phyloP scores from a whole-genome alignment of 2,329 filamentous ascomycete genomes.

The Paramyrothecium roridum region DNA sequence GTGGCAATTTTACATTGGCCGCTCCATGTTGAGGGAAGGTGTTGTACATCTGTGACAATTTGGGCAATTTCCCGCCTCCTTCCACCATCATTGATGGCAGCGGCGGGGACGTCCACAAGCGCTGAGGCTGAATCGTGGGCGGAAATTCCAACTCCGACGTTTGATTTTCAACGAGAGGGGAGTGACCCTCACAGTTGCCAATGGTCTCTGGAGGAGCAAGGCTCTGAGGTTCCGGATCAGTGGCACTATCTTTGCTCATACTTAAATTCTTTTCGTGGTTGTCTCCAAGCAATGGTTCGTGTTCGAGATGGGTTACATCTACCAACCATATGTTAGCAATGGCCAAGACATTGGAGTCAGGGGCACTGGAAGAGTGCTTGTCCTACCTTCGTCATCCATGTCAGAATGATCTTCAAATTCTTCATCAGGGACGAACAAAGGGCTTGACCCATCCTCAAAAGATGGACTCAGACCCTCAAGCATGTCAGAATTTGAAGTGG shows the following conservation, averaged over 20 bases:
- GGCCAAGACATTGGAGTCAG: too few species aligned
- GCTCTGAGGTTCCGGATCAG: too few species aligned
- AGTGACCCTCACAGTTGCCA: neutral
- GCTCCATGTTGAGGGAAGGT: neutral
- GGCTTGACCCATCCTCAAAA: too few species aligned
- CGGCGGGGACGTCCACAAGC: neutral
- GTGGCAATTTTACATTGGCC: slow-evolving; percentile 10
- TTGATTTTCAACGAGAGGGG: neutral
- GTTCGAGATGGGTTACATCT: too few species aligned
- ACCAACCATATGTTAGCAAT: too few species aligned
- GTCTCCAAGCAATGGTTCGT: too few species aligned
- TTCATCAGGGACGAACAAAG: neutral
- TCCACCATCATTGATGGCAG: neutral
- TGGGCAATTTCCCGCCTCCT: neutral
- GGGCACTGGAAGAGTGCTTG: too few species aligned
- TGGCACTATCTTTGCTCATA: too few species aligned
- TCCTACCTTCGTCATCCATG: too few species aligned
- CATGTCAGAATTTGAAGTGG: neutral
- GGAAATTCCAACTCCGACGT: neutral
- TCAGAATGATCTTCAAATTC: neutral
- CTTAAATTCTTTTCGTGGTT: too few species aligned
- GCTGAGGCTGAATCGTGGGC: neutral
- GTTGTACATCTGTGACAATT: neutral
- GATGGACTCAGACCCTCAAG: neutral
- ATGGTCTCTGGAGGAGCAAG: too few species aligned